Conservation (phyloP, 495 filamentous ascomycete species). For the Daldinia bambusicola region DNA sequence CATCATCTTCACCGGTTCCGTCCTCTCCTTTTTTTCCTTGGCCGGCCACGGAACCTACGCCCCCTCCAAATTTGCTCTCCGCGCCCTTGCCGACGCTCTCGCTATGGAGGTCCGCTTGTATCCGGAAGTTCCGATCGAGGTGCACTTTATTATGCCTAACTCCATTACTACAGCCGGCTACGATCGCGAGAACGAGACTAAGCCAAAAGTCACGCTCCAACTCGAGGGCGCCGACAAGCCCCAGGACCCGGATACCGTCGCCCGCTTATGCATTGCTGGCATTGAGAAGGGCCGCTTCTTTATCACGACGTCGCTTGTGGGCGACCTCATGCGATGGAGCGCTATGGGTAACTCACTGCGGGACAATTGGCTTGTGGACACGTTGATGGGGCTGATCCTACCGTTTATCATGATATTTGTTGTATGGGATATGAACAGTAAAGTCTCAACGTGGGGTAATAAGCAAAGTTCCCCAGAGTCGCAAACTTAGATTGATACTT, state of each 20-base stretch:
- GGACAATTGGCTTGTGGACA: constrained; percentile 68
- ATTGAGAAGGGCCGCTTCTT: constrained; percentile 82
- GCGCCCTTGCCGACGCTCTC: constrained; percentile 80
- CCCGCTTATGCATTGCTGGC: constrained; percentile 68
- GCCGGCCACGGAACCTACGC: constrained; percentile 84
- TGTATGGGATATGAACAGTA: too few species aligned
- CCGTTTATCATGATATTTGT: too few species aligned
- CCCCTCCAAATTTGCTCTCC: constrained; percentile 86
- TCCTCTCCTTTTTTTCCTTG: constrained; percentile 74
- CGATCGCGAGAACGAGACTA: constrained; percentile 78
- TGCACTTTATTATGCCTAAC: constrained; percentile 83
- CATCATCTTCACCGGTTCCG: constrained; percentile 84
- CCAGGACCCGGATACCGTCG: constrained; percentile 80
- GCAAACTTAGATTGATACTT: too few species aligned
- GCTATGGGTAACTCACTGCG: constrained; percentile 63
- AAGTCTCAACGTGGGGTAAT: too few species aligned
- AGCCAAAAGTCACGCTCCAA: constrained; percentile 79
- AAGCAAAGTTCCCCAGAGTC: too few species aligned
- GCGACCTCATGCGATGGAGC: constrained; percentile 71
- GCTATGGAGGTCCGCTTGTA: constrained; percentile 79
- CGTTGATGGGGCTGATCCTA: constrained; percentile 53
- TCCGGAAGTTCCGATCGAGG: constrained; percentile 48
- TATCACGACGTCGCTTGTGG: constrained; percentile 74
- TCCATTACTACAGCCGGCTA: constrained; percentile 80
- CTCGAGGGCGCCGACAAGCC: constrained; percentile 81